Conservation (phyloP, 306 rosid genomes). For the Cucurbita maxima region DNA sequence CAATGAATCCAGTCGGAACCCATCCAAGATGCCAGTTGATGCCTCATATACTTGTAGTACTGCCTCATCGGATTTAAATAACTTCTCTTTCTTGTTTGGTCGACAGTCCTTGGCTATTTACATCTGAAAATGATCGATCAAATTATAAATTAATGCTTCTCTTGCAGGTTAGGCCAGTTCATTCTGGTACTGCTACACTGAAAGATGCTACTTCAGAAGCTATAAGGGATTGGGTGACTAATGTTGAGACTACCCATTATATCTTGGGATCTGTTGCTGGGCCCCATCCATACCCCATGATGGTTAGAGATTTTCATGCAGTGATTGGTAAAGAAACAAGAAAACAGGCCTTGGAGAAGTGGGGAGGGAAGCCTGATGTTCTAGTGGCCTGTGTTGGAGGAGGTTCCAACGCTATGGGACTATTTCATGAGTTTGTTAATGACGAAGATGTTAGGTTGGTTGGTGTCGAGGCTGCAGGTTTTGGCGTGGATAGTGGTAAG, state of each 20-base stretch:
- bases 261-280: conserved; percentile 98
- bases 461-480: conserved; percentile 97
- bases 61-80: not conserved
- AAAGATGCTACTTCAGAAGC: conserved; percentile 99
- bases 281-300: conserved; percentile 97
- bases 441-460: conserved; percentile 62
- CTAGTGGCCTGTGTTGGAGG: conserved; percentile 91
- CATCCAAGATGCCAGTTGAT: not conserved
- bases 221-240: conserved; percentile 97
- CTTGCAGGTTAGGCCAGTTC: conserved; percentile 71
- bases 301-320: conserved; percentile 92
- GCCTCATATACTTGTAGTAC: not conserved
- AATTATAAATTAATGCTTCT: not conserved
- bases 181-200: conserved; percentile 89
- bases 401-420: conserved; percentile 95
- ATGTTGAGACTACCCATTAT: conserved; percentile 95
- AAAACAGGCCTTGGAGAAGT: conserved; percentile 81
- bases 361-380: conserved; percentile 95
- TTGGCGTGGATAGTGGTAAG: conserved; percentile 84
- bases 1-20: not conserved
- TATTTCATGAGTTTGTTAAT: conserved; percentile 75
- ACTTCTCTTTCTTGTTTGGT: not conserved
- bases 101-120: not conserved
- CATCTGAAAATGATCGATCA: not conserved
- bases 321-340: conserved; percentile 89